Percentiles rank a stretch among this genome's conserved stretches.
Evolutionary conservation across 2,329 filamentous ascomycete genomes (phyloP).

Genomic region (Claviceps sp.): DNA sequence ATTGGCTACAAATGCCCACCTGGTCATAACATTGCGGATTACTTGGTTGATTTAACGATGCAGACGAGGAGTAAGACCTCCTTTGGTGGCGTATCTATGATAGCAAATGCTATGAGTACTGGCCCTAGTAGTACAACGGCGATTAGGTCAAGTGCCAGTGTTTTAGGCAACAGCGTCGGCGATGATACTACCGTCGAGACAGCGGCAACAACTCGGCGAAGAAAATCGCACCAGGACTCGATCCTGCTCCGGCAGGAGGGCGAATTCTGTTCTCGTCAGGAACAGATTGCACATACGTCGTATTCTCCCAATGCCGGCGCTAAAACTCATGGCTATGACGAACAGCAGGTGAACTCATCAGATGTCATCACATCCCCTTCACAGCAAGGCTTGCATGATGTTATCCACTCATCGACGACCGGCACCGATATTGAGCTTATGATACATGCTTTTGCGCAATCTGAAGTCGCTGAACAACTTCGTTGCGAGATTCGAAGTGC

Average conservation of each 20-base stretch:
- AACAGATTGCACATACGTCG: slow-evolving; percentile 48
- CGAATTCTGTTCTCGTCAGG: slow-evolving; percentile 75
- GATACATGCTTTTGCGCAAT: slow-evolving; percentile 61
- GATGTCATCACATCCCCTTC: slow-evolving; percentile 40
- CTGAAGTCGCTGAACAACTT: slow-evolving; percentile 61
- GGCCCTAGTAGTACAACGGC: slow-evolving; percentile 77
- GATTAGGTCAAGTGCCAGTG: slow-evolving; percentile 80
- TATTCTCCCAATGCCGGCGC: slow-evolving; percentile 43
- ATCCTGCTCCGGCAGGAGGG: slow-evolving; percentile 77
- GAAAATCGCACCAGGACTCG: slow-evolving; percentile 61
- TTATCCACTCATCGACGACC: slow-evolving; percentile 44
- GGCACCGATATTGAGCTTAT: slow-evolving; percentile 73
- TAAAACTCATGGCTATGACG: slow-evolving; percentile 37
- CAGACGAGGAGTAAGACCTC: slow-evolving; percentile 58
- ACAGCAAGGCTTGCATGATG: slow-evolving; percentile 55
- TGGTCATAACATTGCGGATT: slow-evolving; percentile 98
- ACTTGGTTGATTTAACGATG: slow-evolving; percentile 95
- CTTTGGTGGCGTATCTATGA: slow-evolving; percentile 38
- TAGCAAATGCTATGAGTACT: slow-evolving; percentile 48
- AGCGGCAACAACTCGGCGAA: slow-evolving; percentile 48
- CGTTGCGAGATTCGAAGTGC: slow-evolving; percentile 67
- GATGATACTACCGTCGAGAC: slow-evolving; percentile 51
- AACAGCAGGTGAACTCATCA: slow-evolving; percentile 33
- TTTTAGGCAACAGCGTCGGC: slow-evolving; percentile 61
- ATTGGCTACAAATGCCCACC: slow-evolving; percentile 88